A percentile compares a stretch with the other conserved stretches of the same genome.
phyloP scores from a whole-genome alignment of 768 basidiomycete genomes.

The Russula olivacea region DNA sequence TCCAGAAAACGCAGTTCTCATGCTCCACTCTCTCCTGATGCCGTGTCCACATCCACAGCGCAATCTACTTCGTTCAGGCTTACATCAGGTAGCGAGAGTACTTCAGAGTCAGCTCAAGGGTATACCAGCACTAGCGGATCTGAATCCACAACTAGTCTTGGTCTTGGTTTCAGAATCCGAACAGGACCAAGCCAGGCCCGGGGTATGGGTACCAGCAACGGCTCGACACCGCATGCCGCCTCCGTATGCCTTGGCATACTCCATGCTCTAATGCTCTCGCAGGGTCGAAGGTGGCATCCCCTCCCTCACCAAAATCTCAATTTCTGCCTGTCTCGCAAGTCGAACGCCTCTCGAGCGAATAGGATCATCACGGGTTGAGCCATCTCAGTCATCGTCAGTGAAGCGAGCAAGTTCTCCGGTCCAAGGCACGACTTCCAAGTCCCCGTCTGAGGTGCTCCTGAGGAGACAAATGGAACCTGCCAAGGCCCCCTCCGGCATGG shows the following conservation, averaged over 20 bases:
- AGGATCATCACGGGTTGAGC: background rate
- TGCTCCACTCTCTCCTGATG: background rate
- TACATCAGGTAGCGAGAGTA: constrained; percentile 19
- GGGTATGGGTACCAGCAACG: background rate
- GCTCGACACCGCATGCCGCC: constrained; percentile 7
- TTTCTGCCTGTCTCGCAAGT: background rate
- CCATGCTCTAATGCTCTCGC: constrained; percentile 10
- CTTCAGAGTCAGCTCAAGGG: constrained; percentile 17
- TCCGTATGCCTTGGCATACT: constrained; percentile 15
- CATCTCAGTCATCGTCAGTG: constrained; percentile 9
- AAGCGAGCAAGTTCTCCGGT: constrained; percentile 16
- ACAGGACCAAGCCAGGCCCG: constrained; percentile 6
- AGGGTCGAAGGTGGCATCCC: constrained; percentile 1
- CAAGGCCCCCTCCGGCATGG: background rate
- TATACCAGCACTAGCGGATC: constrained; percentile 21
- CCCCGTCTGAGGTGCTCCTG: background rate
- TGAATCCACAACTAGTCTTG: constrained; percentile 20
- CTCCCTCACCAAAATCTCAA: constrained; percentile 10
- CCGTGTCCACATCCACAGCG: constrained; percentile 9
- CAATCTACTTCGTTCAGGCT: constrained; percentile 12
- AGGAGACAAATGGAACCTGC: constrained; percentile 6
- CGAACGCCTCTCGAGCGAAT: constrained; percentile 12
- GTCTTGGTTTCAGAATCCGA: constrained; percentile 22
- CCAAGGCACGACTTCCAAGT: background rate
- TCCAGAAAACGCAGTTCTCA: constrained; percentile 11